Percentiles rank a stretch among this genome's conserved stretches.
These are phyloP conservation scores for Gremmenia infestans DNA, from an alignment of 2,329 filamentous ascomycete species.

Conservation along the genomic window DNA sequence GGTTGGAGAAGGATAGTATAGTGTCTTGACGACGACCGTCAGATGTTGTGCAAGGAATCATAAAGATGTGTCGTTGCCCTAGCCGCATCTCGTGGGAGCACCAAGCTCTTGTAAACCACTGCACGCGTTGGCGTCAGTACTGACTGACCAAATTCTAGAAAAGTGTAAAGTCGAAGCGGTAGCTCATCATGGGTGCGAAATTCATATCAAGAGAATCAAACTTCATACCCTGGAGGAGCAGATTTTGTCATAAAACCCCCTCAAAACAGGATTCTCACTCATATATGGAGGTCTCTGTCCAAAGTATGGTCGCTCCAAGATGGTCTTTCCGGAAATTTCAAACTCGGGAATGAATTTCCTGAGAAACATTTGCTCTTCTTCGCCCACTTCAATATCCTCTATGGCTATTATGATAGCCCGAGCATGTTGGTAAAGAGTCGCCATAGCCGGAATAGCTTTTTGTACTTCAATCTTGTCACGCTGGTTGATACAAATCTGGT, in stretches of 20 bases:
- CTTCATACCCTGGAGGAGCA: not conserved
- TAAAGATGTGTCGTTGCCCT: not conserved
- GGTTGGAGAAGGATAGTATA: not conserved
- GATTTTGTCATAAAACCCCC: not conserved
- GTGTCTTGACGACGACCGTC: not conserved
- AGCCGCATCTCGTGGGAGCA: constrained; percentile 7
- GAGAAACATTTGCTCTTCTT: not conserved
- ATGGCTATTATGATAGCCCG: constrained; percentile 1
- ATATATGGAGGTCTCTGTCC: not conserved
- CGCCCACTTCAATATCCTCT: constrained; percentile 1
- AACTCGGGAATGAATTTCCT: not conserved
- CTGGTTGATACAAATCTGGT: constrained; percentile 4
- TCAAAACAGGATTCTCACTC: not conserved
- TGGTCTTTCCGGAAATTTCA: not conserved
- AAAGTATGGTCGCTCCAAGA: not conserved
- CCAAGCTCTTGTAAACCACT: constrained; percentile 9
- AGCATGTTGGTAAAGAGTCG: constrained; percentile 2
- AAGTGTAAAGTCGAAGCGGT: too few species aligned
- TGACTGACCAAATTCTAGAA: not conserved
- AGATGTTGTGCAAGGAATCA: not conserved
- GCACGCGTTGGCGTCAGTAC: not conserved
- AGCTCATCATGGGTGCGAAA: too few species aligned
- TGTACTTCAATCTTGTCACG: not conserved
- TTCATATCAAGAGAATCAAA: too few species aligned
- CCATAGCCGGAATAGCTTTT: constrained; percentile 3